A percentile compares a stretch with the other conserved stretches of the same genome.
Evolutionary conservation across 106 monocot species (phyloP).

Genomic region (Apostasia shenzhenica): DNA sequence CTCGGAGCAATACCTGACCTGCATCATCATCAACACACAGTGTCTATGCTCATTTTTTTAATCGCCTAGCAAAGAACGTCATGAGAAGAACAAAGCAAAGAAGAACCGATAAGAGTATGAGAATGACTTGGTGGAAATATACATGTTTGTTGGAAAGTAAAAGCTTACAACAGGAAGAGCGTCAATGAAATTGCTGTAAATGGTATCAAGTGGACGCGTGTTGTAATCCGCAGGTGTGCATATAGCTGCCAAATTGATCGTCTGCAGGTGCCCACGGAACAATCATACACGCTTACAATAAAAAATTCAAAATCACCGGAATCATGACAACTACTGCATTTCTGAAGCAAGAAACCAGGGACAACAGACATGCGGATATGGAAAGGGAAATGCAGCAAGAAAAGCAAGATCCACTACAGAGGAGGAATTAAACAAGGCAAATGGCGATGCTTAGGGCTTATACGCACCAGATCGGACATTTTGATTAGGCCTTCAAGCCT

Average conservation of each 20-base stretch:
- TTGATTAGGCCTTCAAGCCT: conserved; percentile 76
- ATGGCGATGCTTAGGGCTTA: neutral
- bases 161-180: conserved; percentile 60
- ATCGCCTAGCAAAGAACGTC: neutral
- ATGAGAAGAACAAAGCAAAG: neutral
- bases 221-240: conserved; percentile 80
- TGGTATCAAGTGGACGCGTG: conserved; percentile 68
- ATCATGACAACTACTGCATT: neutral
- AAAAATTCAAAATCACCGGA: neutral
- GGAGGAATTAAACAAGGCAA: neutral
- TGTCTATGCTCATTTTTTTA: neutral
- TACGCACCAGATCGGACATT: conserved; percentile 50
- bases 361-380: conserved; percentile 1
- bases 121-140: neutral
- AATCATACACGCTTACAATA: too few relatives aligned
- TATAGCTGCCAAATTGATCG: conserved; percentile 66
- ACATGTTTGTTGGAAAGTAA: neutral
- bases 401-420: neutral
- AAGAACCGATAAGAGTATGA: neutral
- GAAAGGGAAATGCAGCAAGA: neutral
- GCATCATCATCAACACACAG: conserved; percentile 6
- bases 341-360: neutral
- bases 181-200: conserved; percentile 77
- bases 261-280: conserved; percentile 16
- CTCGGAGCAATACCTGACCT: conserved; percentile 73